Percentiles rank a stretch among this genome's conserved stretches.
Conservation (phyloP, 164 flowering plant genomes). For the Vitis amurensis region DNA sequence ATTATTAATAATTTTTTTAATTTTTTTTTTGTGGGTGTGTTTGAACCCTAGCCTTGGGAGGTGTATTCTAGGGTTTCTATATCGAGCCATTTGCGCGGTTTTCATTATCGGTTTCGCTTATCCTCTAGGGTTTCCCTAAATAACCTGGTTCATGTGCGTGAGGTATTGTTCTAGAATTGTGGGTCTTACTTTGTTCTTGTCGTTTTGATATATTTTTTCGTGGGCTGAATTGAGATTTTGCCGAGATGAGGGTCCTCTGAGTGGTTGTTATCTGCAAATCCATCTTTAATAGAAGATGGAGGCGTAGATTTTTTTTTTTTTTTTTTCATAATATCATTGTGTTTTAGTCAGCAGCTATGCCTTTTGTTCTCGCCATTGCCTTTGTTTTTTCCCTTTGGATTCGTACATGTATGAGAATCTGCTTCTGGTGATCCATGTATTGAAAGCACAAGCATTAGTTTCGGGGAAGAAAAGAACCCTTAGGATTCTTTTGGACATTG, state of each 20-base stretch:
- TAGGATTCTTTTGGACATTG: neutral
- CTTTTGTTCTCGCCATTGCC: neutral
- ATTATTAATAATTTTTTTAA: neutral
- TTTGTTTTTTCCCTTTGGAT: neutral
- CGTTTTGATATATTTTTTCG: neutral
- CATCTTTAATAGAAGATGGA: conserved; percentile 39
- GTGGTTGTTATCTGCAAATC: conserved; percentile 26
- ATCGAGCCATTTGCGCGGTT: neutral
- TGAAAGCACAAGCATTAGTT: neutral
- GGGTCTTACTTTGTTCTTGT: conserved; percentile 7
- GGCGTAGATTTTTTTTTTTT: conserved; percentile 20
- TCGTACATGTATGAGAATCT: neutral
- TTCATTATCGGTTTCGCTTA: neutral
- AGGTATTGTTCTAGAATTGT: conserved; percentile 4
- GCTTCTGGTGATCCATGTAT: conserved; percentile 4
- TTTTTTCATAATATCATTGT: neutral
- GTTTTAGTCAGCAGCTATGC: neutral
- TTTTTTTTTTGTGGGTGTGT: neutral
- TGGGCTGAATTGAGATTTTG: neutral
- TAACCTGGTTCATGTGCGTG: conserved; percentile 24
- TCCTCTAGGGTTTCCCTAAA: conserved; percentile 15
- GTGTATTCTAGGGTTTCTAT: conserved; percentile 20
- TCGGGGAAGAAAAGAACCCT: neutral
- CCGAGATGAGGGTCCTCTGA: conserved; percentile 44
- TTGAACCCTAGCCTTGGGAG: conserved; percentile 33